Conservation (phyloP, 331 rosid species). For the Pyrus hybrid region DNA sequence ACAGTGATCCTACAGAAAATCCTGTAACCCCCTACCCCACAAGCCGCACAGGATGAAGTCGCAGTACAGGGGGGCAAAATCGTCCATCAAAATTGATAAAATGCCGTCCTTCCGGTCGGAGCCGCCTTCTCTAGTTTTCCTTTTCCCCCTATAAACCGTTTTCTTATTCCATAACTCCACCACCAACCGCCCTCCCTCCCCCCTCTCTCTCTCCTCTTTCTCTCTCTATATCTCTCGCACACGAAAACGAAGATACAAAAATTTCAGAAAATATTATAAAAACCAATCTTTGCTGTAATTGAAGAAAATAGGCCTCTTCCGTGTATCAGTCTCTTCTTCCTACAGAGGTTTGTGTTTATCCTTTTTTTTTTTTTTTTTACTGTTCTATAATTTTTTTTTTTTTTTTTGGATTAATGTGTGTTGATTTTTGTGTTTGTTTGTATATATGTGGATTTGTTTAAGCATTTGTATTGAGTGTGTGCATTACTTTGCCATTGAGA, state of each 20-base stretch:
- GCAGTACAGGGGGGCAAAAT: neutral
- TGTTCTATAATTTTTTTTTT: neutral
- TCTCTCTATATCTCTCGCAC: constrained; percentile 12
- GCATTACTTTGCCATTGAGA: constrained; percentile 43
- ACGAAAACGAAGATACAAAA: neutral
- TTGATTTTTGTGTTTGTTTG: neutral
- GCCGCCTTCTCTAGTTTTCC: neutral
- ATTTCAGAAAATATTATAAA: no score
- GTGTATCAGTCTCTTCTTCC: constrained; percentile 5
- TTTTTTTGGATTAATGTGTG: neutral
- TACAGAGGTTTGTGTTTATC: constrained; percentile 10
- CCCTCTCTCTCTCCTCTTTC: constrained; percentile 12
- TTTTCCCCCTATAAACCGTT: constrained; percentile 12
- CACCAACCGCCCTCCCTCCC: constrained; percentile 31
- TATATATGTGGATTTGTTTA: neutral
- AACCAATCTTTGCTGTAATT: neutral
- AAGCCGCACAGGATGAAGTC: neutral
- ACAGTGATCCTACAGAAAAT: neutral
- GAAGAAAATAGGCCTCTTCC: neutral
- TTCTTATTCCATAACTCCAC: constrained; percentile 2
- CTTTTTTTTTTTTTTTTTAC: neutral
- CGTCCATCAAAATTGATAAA: no score
- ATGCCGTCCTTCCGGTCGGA: constrained; percentile 3
- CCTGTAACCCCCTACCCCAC: neutral
- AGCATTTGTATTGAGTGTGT: constrained; percentile 12